These are phyloP conservation scores for Pseudocercospora musae DNA, from an alignment of 2,329 filamentous ascomycete genomes.

Conservation along the genomic window DNA sequence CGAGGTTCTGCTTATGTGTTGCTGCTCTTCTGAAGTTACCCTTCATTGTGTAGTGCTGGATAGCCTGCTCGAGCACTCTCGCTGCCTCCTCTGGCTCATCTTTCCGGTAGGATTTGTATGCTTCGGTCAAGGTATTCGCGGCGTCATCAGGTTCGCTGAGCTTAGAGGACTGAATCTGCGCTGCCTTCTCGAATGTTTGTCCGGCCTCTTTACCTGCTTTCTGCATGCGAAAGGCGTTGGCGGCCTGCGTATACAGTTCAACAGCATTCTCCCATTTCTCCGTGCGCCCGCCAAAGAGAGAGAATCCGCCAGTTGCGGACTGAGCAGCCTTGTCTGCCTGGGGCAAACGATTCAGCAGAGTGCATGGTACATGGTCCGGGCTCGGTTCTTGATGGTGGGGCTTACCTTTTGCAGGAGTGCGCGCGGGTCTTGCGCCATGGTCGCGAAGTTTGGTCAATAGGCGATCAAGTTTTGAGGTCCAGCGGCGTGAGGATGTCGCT, in stretches of 20 bases:
- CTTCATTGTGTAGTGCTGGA: constrained; percentile 81
- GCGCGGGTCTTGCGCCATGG: constrained; percentile 74
- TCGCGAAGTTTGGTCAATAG: neutral
- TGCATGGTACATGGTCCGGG: constrained; percentile 1
- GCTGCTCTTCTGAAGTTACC: constrained; percentile 90
- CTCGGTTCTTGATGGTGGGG: constrained; percentile 3
- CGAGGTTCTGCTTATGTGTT: constrained; percentile 83
- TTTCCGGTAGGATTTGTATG: constrained; percentile 92
- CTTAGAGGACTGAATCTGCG: constrained; percentile 72
- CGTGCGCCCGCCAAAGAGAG: constrained; percentile 79
- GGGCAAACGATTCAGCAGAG: neutral
- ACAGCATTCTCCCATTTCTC: constrained; percentile 90
- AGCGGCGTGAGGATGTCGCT: neutral
- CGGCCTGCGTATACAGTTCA: constrained; percentile 82
- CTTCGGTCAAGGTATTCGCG: constrained; percentile 81
- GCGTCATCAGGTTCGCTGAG: constrained; percentile 91
- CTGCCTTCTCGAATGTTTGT: constrained; percentile 78
- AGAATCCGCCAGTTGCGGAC: constrained; percentile 76
- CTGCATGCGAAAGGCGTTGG: constrained; percentile 86
- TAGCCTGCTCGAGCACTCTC: constrained; percentile 72
- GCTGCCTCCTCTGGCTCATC: constrained; percentile 79
- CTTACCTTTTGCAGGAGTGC: constrained; percentile 72
- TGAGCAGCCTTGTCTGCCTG: constrained; percentile 83
- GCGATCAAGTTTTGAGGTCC: neutral
- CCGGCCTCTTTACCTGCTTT: constrained; percentile 83